Base-by-base conservation (phyloP, 2,329 filamentous ascomycete species). In the Hypoxylon sp. region DNA sequence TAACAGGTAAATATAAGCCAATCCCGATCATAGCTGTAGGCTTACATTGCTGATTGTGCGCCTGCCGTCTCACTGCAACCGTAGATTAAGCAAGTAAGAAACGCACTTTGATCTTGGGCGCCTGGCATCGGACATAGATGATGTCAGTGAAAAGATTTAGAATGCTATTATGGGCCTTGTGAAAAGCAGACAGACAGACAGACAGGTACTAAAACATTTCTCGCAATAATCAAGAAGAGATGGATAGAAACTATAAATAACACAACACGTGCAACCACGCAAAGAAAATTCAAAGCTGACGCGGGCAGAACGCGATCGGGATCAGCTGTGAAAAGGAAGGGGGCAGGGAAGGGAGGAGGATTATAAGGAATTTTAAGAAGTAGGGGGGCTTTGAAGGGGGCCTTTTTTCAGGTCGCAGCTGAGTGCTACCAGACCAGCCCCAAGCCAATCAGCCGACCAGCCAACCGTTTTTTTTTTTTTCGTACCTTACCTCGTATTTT, bases 391-490 rank as follows among this genome's bases (percentile, higher is more conserved):
- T 6, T 43, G 38, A 37, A 20, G 18, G n/a, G n/a, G n/a, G n/a
- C n/a, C 35, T 24, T 23, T 37, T 23, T 40, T 41, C 21, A 26
- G 20, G 11, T 31, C 13, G 10, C 23, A 55, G 37, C n/a, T 13
- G 33, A 15, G 38, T 50, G 48, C 45, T 21, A 20, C 42, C 18
- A 45, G 49, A 54, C 49, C 52, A 42, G 13, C 42, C 42, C 20
- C 42, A 40, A 18, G n/a, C 33, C 47, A 40, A 43, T 48, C 27
- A 37, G 6, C 38, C n/a, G 13, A 37, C 46, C 35, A 45, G 38
- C 59, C 60, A 59, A 51, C 56, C 56, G 54, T 53, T 62, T 52
- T 62, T 57, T 41, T 37, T 51, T 53, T 62, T 52, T 62, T 57
- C 40, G 42, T 51, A 37, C 60, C 55, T 23, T 48, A 24, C 23